These are phyloP conservation scores for Aspergillus terreus DNA, from an alignment of 2,329 filamentous ascomycete genomes.

Conservation along the genomic window DNA sequence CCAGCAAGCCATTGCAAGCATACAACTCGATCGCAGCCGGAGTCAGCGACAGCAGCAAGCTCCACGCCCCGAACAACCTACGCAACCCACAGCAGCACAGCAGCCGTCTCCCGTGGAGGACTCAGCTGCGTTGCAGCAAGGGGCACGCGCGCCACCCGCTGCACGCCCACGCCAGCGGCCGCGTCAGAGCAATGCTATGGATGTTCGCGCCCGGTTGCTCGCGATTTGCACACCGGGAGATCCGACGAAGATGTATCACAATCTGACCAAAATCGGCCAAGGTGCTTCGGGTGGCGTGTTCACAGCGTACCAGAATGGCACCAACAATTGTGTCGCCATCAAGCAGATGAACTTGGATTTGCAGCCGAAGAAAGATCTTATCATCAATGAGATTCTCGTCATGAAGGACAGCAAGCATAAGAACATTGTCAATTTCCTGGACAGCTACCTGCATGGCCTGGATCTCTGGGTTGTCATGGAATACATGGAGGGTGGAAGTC, in stretches of 20 bases:
- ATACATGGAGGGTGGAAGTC: slow-evolving; percentile 96
- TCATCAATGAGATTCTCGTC: slow-evolving; percentile 98
- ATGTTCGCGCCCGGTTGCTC: slow-evolving; percentile 78
- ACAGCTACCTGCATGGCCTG: slow-evolving; percentile 84
- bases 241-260: slow-evolving; percentile 80
- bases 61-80: slow-evolving; percentile 49
- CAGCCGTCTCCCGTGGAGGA: slow-evolving; percentile 34
- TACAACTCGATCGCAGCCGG: slow-evolving; percentile 66
- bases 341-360: slow-evolving; percentile 99
- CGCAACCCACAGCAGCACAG: slow-evolving; percentile 29
- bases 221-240: slow-evolving; percentile 89
- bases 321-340: slow-evolving; percentile 88
- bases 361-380: slow-evolving; percentile 97
- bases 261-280: slow-evolving; percentile 92
- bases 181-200: slow-evolving; percentile 73
- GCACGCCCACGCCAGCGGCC: slow-evolving; percentile 71
- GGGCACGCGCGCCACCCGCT: slow-evolving; percentile 48
- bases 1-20: slow-evolving; percentile 69
- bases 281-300: slow-evolving; percentile 95
- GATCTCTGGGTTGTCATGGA: slow-evolving; percentile 99
- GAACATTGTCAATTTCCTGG: slow-evolving; percentile 99
- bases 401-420: slow-evolving; percentile 99
- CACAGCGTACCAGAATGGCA: slow-evolving; percentile 79
- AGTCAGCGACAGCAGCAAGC: slow-evolving; percentile 64
- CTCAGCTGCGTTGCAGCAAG: slow-evolving; percentile 36